These are phyloP conservation scores for Colletotrichum viniferum DNA, from an alignment of 2,329 filamentous ascomycete species.

Conservation along the genomic window DNA sequence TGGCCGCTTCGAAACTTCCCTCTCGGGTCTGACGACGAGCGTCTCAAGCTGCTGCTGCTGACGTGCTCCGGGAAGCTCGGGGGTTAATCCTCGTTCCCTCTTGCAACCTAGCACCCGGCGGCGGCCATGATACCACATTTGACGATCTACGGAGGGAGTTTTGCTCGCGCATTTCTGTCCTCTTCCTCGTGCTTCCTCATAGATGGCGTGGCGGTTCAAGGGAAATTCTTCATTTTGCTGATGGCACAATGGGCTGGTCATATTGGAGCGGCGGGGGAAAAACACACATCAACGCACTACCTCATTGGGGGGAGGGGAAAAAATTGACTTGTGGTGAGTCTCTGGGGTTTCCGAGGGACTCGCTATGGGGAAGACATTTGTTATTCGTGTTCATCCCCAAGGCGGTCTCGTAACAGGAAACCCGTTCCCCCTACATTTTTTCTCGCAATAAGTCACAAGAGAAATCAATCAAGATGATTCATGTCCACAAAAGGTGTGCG, in stretches of 20 bases:
- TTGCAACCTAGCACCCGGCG: conserved; percentile 8
- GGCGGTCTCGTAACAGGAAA: neutral
- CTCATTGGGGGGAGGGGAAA: conserved; percentile 5
- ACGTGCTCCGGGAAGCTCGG: neutral
- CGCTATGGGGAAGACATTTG: neutral
- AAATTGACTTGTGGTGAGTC: neutral
- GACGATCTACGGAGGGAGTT: conserved; percentile 10
- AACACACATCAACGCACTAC: conserved; percentile 12
- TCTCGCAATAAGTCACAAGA: conserved; percentile 20
- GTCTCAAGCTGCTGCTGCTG: neutral
- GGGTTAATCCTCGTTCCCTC: conserved; percentile 19
- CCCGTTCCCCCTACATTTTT: neutral
- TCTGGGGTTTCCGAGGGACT: neutral
- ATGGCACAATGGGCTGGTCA: conserved; percentile 45
- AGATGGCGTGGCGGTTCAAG: conserved; percentile 58
- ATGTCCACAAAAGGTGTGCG: conserved; percentile 6
- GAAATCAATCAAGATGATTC: conserved; percentile 22
- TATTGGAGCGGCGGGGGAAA: neutral
- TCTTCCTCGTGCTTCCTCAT: conserved; percentile 55
- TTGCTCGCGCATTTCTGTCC: conserved; percentile 35
- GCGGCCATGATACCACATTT: neutral
- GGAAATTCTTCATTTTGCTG: conserved; percentile 55
- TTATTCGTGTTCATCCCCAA: conserved; percentile 4
- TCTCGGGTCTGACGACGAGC: neutral
- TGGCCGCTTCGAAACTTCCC: conserved; percentile 16